Conservation (phyloP, 2,329 filamentous ascomycete species). For the Neofusicoccum sp. region DNA sequence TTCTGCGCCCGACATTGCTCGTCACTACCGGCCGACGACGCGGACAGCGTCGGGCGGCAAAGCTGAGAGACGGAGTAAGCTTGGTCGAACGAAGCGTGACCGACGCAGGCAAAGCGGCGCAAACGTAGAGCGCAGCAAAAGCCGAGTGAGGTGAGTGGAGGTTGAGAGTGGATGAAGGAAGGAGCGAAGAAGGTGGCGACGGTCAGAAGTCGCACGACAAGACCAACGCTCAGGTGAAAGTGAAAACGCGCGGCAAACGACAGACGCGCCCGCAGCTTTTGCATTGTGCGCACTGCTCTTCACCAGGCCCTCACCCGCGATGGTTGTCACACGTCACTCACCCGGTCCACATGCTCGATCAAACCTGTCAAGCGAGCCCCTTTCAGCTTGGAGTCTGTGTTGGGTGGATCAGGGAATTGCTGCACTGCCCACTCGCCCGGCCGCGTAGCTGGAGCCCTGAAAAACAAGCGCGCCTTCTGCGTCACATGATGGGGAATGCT, state of each 20-base stretch:
- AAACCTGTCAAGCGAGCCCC: too few species aligned
- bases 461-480: too few species aligned
- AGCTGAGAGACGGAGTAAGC: not conserved
- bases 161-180: not conserved
- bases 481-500: too few species aligned
- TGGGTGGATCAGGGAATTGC: too few species aligned
- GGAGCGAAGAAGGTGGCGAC: too few species aligned
- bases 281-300: not conserved
- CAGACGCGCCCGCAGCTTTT: not conserved
- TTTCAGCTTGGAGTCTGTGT: too few species aligned
- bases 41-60: not conserved
- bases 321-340: too few species aligned
- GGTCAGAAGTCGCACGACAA: not conserved
- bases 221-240: not conserved
- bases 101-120: not conserved
- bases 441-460: too few species aligned
- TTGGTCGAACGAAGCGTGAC: not conserved
- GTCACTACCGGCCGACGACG: not conserved
- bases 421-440: too few species aligned
- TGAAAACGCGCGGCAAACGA: not conserved
- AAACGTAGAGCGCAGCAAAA: not conserved
- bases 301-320: not conserved
- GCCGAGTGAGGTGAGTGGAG: not conserved
- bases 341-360: too few species aligned
- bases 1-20: conserved; percentile 4